A percentile compares a stretch with the other conserved stretches of the same genome.
Evolutionary conservation across 164 flowering plant species (phyloP).

Genomic region (Houttuynia cordata): DNA sequence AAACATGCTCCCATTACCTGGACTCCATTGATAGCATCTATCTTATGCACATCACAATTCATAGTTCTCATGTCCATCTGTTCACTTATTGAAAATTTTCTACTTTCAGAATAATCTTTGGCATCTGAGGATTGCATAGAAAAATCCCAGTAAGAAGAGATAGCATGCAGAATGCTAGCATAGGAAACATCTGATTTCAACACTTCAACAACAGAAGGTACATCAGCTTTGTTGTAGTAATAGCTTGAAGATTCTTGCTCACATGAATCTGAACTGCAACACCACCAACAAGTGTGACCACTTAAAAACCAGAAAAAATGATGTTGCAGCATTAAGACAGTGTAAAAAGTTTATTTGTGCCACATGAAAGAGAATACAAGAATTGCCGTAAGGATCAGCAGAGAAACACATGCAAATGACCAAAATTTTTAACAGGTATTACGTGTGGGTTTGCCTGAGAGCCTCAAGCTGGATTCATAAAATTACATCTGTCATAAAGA

Average conservation of each 20-base stretch:
- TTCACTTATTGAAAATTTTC: not conserved
- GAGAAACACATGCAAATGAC: no score
- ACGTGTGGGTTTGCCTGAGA: no score
- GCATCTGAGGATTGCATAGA: conserved; percentile 17
- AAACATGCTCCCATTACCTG: not conserved
- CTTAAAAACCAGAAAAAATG: not conserved
- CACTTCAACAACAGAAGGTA: conserved; percentile 40
- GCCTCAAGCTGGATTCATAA: no score
- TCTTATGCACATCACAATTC: conserved; percentile 2
- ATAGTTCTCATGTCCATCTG: conserved; percentile 5
- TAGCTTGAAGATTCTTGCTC: conserved; percentile 29
- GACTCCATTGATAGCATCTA: not conserved
- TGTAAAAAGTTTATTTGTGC: no score
- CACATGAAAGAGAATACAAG: no score
- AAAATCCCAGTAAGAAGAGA: conserved; percentile 45
- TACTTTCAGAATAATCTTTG: conserved; percentile 9
- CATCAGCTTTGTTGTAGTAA: conserved; percentile 56
- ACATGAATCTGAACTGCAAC: conserved; percentile 62
- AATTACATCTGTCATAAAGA: no score
- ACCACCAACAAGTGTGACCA: not conserved
- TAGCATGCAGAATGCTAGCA: conserved; percentile 35
- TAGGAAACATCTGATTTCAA: conserved; percentile 37
- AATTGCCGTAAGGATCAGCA: no score
- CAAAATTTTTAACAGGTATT: no score
- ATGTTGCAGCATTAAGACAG: no score